Evolutionary conservation across 2,329 filamentous ascomycete genomes (phyloP), one percentile per base, ranked within the genome.

Genomic region (Ascochyta rabiei): DNA sequence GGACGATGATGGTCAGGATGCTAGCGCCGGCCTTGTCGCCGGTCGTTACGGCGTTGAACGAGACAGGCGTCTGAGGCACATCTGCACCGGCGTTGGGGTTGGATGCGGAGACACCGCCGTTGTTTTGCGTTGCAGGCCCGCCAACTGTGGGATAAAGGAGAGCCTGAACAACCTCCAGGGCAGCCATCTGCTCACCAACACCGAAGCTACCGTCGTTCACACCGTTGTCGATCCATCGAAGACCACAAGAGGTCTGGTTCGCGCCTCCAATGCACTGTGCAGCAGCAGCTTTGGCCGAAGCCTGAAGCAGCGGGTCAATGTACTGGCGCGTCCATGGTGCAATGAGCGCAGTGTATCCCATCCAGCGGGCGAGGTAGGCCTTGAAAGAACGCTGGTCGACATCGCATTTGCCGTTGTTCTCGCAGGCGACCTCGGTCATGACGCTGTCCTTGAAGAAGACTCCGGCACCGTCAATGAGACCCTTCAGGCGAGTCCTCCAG

Each of bases 21-120:
- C 84, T 84, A 33, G 89, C 89, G 10, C 89, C 90, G 6, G 84
- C 88, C 58, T 79, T 84, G 67, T 93, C 89, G 7, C 81, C 85
- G 1, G 79, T 80, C 2, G 83, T 84, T 30, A 87, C 80, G 1
- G 49, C 48, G 28, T 71, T 59, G 52, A 68, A 70, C 1, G 51
- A 60, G 19, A 71, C 54, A 7, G 75, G 69, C 1, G 66, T 63
- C 31, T 64, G 62, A 39, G 72, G 67, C 15, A 61, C 60, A 45
- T 73, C 63, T 52, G 57, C 42, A 40, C 77, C 77, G 8, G 76
- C 77, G 30, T 59, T 69, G 4, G 77, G 75, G 51, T 85, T 72
- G 19, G 82, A 81, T 56, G 70, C 60, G 24, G 75, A 80, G 16
- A 79, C 83, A 47, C 83, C 83, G 44, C 84, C 84, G 13, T 78